Evolutionary conservation across 441 rosid species (phyloP), one percentile per base, ranked within the genome.

Genomic region (Erodium texanum): DNA sequence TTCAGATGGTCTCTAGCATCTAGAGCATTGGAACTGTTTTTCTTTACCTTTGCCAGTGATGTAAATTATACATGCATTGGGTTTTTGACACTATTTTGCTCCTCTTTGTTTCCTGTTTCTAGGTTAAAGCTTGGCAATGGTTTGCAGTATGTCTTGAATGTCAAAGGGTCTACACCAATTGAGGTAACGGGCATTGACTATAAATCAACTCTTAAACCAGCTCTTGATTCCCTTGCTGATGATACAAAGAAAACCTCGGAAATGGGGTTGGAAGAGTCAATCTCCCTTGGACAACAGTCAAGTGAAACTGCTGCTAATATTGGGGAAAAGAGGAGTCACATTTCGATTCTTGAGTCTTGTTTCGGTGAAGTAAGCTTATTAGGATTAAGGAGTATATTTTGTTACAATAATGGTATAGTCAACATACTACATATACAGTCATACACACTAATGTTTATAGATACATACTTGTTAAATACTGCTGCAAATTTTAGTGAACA

Each of bases 181-280:
- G 87, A 88, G 74, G 86, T 91, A 36, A 82, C 87, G 88, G 97
- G 97, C 29, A 70, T 90, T 65, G 96, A 86, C 69, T 84, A 86
- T 71, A 93, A 85, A 74, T 75, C 83, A 27, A 75, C 70, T 12
- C 77, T 93, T 45, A 91, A 85, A 82, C 89, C 84, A 27, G 86
- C 81, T 68, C 84, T 93, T 22, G 78, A 76, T 70, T 81, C 85
- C 36, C 75, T 74, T 52, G 70, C 80, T 0, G 84, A 85, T 19
- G 85, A 77, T 1, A 70, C 82, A 32, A 91, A 85, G 75, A 83
- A 68, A 80, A 81, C 78, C 74, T 84, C 85, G 45, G 69, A 71
- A 79, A 80, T 22, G 67, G 89, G 83, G 70, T 62, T 77, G 70
- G 93, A 87, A 66, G 90, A 85, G 69, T 43, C 81, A 68, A 81